phyloP scores from a whole-genome alignment of 179 eudicot genomes.

The Beta lomatogona region DNA sequence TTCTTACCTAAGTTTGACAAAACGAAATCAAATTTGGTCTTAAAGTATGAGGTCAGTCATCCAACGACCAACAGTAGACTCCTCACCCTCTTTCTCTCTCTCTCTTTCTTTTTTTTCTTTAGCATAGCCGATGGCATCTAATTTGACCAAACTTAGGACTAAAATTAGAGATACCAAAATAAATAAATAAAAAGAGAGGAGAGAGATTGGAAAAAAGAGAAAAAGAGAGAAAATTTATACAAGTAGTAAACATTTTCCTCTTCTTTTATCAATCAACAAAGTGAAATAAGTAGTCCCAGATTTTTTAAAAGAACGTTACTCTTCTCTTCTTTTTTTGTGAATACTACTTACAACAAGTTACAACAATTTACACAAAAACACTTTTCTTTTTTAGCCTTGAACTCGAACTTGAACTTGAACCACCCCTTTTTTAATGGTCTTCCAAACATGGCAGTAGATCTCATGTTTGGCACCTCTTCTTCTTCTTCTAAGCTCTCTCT shows the following conservation, averaged over 20 bases:
- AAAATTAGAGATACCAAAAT: too few relatives aligned
- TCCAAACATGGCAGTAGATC: constrained; percentile 67
- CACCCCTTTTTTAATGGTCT: constrained; percentile 4
- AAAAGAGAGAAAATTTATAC: not conserved
- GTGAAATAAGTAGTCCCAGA: too few relatives aligned
- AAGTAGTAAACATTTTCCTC: not conserved
- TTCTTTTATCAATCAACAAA: not conserved
- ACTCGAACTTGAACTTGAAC: too few relatives aligned
- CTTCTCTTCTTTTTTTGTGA: not conserved
- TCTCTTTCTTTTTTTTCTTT: not conserved
- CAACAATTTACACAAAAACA: too few relatives aligned
- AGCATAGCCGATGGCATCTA: constrained; percentile 30
- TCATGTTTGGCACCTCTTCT: constrained; percentile 34
- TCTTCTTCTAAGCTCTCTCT: constrained; percentile 6
- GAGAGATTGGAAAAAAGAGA: not conserved
- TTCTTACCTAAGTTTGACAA: constrained; percentile 64
- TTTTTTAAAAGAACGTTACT: constrained; percentile 20
- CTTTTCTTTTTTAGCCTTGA: too few relatives aligned
- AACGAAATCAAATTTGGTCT: not conserved
- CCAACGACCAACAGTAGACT: constrained; percentile 46
- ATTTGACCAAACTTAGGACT: constrained; percentile 29
- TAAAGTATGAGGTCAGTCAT: constrained; percentile 49
- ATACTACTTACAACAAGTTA: not conserved
- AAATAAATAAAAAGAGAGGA: not conserved
- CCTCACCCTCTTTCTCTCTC: not conserved